Evolutionary conservation across 805 yeast genomes (phyloP).

Genomic region (Ogataea glucozyma): DNA sequence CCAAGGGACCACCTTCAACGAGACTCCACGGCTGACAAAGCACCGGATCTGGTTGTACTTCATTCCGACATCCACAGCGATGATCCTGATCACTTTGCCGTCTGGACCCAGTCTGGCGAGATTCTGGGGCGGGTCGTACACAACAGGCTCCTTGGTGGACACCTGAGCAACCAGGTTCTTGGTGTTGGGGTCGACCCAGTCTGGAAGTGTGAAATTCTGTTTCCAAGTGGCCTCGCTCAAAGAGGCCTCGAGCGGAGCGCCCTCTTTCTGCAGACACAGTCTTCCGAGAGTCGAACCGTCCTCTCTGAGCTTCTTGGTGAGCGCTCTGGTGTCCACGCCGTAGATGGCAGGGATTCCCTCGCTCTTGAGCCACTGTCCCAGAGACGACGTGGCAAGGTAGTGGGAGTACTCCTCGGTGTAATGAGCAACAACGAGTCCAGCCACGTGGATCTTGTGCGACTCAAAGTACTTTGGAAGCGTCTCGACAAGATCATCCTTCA

Average conservation of each 20-base stretch:
- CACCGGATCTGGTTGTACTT: constrained; percentile 97
- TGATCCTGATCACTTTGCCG: constrained; percentile 77
- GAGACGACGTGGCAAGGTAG: constrained; percentile 86
- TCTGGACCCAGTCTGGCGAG: constrained; percentile 56
- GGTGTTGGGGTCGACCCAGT: constrained; percentile 91
- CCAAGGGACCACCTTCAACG: constrained; percentile 94
- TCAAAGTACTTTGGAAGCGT: constrained; percentile 90
- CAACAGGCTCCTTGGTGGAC: constrained; percentile 71
- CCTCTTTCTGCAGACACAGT: constrained; percentile 59
- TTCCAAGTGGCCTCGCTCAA: constrained; percentile 52
- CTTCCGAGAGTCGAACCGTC: constrained; percentile 94
- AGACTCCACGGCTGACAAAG: constrained; percentile 94
- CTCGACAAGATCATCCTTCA: constrained; percentile 71
- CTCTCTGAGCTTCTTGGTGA: constrained; percentile 91
- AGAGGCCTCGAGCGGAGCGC: constrained; percentile 35
- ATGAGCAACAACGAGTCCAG: constrained; percentile 95
- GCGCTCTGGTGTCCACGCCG: constrained; percentile 95
- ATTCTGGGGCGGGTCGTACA: constrained; percentile 69
- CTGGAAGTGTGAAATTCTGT: constrained; percentile 67
- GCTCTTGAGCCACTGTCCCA: constrained; percentile 90
- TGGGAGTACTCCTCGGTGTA: constrained; percentile 97
- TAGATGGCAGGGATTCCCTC: constrained; percentile 94
- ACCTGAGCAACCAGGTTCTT: constrained; percentile 91
- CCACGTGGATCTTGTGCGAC: constrained; percentile 88
- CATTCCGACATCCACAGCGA: constrained; percentile 97